Conservation (phyloP, 169 alveolate genomes). For the Eimeria praecox region DNA sequence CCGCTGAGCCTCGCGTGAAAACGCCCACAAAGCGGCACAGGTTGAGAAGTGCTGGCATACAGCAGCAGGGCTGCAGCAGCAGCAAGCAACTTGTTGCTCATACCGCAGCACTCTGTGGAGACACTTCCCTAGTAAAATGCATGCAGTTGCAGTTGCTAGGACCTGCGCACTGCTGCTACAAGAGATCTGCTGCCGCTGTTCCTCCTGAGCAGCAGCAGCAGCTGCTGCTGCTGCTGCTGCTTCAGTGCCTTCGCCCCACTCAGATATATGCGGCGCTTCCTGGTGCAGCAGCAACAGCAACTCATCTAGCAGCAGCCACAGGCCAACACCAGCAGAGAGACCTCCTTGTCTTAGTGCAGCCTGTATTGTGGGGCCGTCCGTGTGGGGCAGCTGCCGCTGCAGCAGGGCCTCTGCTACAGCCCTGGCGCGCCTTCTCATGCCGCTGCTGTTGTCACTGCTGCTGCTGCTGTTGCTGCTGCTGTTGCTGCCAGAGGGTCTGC, state of each 20-base stretch:
- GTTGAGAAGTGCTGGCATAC: constrained; percentile 46
- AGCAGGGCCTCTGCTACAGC: constrained; percentile 63
- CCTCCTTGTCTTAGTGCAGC: constrained; percentile 52
- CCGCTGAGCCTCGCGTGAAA: constrained; percentile 18
- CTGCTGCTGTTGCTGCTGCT: not conserved
- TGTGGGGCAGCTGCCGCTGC: constrained; percentile 44
- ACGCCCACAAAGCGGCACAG: constrained; percentile 49
- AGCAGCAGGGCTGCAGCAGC: constrained; percentile 62
- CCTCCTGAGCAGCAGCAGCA: not conserved
- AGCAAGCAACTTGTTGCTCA: constrained; percentile 44
- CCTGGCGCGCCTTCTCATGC: constrained; percentile 15
- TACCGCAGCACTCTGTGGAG: constrained; percentile 48
- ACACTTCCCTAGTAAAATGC: not conserved
- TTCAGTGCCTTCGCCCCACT: not conserved
- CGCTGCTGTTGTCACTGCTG: constrained; percentile 28
- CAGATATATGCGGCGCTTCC: not conserved
- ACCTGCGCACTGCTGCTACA: constrained; percentile 35
- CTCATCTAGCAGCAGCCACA: constrained; percentile 59
- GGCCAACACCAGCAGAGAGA: constrained; percentile 42
- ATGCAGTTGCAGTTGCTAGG: constrained; percentile 59
- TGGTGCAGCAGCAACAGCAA: constrained; percentile 52
- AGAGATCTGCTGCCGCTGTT: not conserved
- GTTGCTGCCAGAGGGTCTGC: too few species aligned
- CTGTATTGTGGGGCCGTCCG: constrained; percentile 47
- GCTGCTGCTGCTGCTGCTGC: constrained; percentile 26